A percentile compares a stretch with the other conserved stretches of the same genome.
phyloP scores from a whole-genome alignment of 768 basidiomycete species.

The Termitomyces sp. region DNA sequence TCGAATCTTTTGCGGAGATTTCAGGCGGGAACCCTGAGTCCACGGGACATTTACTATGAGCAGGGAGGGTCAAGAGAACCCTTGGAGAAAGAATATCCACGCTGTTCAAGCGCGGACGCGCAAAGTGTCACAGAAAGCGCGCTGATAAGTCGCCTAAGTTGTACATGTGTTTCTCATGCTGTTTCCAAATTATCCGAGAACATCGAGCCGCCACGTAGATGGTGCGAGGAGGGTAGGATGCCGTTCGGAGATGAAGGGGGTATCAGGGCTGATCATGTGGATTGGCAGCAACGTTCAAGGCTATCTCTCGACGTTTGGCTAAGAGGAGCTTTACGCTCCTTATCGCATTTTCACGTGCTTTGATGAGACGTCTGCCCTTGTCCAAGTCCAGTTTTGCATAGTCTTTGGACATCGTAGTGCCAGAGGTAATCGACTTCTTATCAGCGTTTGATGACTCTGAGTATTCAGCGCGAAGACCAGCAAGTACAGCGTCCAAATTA shows the following conservation, averaged over 20 bases:
- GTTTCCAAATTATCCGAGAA: neutral
- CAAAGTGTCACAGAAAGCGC: neutral
- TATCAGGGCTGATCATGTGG: neutral
- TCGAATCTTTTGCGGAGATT: neutral
- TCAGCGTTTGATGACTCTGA: conserved; percentile 18
- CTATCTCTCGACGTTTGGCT: conserved; percentile 28
- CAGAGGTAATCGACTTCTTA: neutral
- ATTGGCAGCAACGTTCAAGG: neutral
- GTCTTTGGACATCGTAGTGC: conserved; percentile 27
- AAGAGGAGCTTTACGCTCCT: conserved; percentile 56
- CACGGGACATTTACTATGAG: no score
- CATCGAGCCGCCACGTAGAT: neutral
- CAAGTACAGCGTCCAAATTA: conserved; percentile 60
- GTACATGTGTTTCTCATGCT: neutral
- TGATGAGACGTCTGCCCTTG: conserved; percentile 65
- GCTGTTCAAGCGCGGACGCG: neutral
- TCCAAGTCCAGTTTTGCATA: conserved; percentile 57
- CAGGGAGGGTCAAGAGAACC: no score
- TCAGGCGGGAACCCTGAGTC: neutral
- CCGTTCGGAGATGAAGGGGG: neutral
- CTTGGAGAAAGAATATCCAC: no score
- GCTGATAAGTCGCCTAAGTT: no score
- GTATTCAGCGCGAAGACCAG: conserved; percentile 50
- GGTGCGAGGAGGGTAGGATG: neutral
- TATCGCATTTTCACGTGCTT: conserved; percentile 67